phyloP scores from a whole-genome alignment of 164 flowering plant species.

The Cinnamomum micranthum region DNA sequence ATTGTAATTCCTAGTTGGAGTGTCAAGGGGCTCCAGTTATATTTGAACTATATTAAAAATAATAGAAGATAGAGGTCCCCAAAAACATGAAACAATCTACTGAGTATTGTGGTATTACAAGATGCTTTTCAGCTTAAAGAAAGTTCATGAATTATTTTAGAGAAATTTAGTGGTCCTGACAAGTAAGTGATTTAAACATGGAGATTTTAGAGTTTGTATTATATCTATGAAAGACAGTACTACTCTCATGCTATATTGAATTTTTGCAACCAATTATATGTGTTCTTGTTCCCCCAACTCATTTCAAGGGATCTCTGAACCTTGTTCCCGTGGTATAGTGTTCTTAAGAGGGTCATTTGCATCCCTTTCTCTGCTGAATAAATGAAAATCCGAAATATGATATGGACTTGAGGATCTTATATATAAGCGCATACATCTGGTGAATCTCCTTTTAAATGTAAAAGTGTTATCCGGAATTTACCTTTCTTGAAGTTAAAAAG shows the following conservation, averaged over 20 bases:
- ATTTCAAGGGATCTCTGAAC: no score
- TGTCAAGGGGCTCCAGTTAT: neutral
- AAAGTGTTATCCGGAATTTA: no score
- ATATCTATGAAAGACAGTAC: neutral
- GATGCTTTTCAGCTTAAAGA: neutral
- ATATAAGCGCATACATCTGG: no score
- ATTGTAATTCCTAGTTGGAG: neutral
- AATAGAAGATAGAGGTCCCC: no score
- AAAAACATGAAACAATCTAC: neutral
- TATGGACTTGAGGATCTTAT: no score
- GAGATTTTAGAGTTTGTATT: neutral
- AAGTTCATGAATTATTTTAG: neutral
- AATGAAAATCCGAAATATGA: no score
- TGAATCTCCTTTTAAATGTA: no score
- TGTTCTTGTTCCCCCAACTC: neutral
- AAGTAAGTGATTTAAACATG: neutral
- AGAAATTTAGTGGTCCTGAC: neutral
- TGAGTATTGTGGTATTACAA: neutral
- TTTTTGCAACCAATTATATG: neutral
- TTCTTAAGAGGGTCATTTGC: no score
- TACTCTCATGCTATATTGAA: neutral
- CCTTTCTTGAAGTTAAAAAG: no score
- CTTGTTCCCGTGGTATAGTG: no score
- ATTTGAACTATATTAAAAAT: no score
- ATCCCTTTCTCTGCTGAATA: no score